Conservation (phyloP, 1,284 basidiomycete species). For the Rugosomyces carneus region DNA sequence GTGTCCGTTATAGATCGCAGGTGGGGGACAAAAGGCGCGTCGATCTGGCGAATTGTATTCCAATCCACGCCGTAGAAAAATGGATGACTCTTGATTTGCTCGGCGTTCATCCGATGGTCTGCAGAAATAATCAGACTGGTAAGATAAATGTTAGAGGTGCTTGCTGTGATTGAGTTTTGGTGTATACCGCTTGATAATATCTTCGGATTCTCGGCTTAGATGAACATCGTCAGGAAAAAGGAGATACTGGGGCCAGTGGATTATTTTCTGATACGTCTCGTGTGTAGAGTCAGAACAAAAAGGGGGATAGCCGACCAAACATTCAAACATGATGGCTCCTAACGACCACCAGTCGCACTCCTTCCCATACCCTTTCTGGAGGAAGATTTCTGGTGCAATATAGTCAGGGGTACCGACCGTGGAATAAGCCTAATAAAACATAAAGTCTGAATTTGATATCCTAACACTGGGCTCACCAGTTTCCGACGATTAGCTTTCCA, state of each 20-base stretch:
- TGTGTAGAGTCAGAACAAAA: conserved; percentile 99
- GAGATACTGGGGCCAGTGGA: conserved; percentile 88
- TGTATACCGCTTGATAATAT: conserved; percentile 73
- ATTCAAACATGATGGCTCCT: conserved; percentile 99
- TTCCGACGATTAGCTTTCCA: conserved; percentile 99
- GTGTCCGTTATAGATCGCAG: conserved; percentile 91
- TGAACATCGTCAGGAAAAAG: conserved; percentile 95
- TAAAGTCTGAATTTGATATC: background rate
- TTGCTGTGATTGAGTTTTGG: background rate
- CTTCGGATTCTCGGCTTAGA: conserved; percentile 88
- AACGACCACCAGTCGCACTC: conserved; percentile 99
- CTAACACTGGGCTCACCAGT: conserved; percentile 47
- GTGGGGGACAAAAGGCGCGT: conserved; percentile 93
- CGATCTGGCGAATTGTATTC: conserved; percentile 83
- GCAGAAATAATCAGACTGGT: conserved; percentile 77
- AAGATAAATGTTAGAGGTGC: conserved; percentile 8
- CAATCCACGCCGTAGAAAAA: conserved; percentile 99
- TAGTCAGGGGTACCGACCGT: conserved; percentile 99
- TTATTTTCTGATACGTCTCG: conserved; percentile 98
- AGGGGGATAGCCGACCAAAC: conserved; percentile 93
- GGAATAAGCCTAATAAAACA: conserved; percentile 82
- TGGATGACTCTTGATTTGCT: conserved; percentile 89
- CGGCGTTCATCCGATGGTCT: conserved; percentile 76
- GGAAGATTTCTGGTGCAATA: conserved; percentile 97
- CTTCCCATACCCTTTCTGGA: conserved; percentile 94